phyloP scores from a whole-genome alignment of 345 rosid genomes.

The Eucalyptus lansdowneana region DNA sequence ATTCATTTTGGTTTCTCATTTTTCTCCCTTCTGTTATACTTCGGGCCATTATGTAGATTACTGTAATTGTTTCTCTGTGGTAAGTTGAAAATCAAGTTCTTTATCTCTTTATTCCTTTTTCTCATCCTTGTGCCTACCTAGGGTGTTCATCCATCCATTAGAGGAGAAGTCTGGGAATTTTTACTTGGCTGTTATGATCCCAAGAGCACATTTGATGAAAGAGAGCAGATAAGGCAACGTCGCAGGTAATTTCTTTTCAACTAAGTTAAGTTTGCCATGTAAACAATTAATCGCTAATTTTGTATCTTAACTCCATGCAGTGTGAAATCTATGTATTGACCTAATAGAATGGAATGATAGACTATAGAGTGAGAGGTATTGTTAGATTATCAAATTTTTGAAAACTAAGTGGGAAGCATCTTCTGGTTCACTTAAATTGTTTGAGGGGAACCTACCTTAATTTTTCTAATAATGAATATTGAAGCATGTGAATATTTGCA shows the following conservation, averaged over 20 bases:
- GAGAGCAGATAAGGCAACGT: conserved; percentile 55
- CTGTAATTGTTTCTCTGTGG: not conserved
- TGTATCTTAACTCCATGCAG: not conserved
- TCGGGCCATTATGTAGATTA: not conserved
- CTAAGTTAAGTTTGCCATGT: not conserved
- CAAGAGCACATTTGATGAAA: conserved; percentile 79
- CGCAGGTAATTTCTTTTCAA: conserved; percentile 43
- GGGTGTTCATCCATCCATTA: conserved; percentile 95
- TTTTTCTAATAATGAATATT: not conserved
- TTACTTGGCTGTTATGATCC: conserved; percentile 90
- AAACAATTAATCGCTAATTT: not conserved
- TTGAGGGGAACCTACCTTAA: not conserved
- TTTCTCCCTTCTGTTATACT: not conserved
- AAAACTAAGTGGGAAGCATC: not conserved
- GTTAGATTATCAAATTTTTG: not conserved
- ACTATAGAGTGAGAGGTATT: not conserved
- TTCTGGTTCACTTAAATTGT: not conserved
- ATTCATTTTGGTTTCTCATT: not conserved
- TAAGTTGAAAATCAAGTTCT: not conserved
- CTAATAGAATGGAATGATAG: not conserved
- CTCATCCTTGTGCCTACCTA: not conserved
- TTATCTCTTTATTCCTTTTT: not conserved
- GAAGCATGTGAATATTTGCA: not conserved
- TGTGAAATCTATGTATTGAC: not conserved
- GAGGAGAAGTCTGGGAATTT: conserved; percentile 99